Evolutionary conservation across 177 flowering plant species (phyloP), one percentile per base, ranked within the genome.

Genomic region (Telopea speciosissima): DNA sequence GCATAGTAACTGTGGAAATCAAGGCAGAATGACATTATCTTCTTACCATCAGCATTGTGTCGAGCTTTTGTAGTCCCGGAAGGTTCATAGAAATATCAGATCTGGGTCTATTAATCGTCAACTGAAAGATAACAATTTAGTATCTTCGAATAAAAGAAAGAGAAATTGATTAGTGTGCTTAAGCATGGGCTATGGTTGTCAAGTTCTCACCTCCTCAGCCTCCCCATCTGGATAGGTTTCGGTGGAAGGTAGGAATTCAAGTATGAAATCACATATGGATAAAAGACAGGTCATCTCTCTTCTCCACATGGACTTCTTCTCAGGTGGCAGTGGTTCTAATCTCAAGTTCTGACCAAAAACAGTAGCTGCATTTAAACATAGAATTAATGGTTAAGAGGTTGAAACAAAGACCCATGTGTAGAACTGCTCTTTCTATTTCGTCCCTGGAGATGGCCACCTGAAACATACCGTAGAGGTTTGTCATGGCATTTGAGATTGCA

Each of bases 61-160:
- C 97, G 7, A 96, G 91, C 79, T 93, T 89, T 68, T 73, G 75
- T 79, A 96, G 74, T 3, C 98, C 99, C 68, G 99, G 99, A 54
- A 96, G 95, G 81, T 87, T 93, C 69, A 91, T 85, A 70, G 77
- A 78, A 25, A 96, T 86, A 77, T 96, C 99, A 61, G 85, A 70
- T 79, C 99, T 82, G 62, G 84, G 97, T 74, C 84, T 85, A 77
- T 81, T 87, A 67, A 80, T 76, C 98, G 90, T 90, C 70, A 91
- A 83, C 97, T 95, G 82, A 68, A 65, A 77, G 45, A 49, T 26
- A 67, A 69, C 5, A 12, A 21, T 28, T 19, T 24, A 56, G 22
- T 56, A 5, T 25, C n/a, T 64, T 45, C 26, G 22, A 56, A 67
- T 10, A 61, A 56, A 70, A 44, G 24, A 58, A n/a, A 17, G 11